These are phyloP conservation scores for Tylopilus intermedius DNA, from an alignment of 768 basidiomycete species.

Conservation along the genomic window DNA sequence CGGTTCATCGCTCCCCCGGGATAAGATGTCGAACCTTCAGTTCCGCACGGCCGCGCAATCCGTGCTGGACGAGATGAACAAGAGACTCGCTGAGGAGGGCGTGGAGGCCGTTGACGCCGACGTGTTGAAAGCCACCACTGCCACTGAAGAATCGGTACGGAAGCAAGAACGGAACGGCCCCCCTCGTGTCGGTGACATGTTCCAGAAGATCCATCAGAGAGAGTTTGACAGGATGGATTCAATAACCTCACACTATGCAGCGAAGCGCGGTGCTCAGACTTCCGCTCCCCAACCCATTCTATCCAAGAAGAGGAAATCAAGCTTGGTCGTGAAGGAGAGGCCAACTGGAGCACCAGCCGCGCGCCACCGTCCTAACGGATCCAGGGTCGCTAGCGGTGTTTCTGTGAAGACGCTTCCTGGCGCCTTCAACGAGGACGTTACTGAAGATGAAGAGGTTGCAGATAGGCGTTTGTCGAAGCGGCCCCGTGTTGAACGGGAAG, in stretches of 20 bases:
- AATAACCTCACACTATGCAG: conserved; percentile 53
- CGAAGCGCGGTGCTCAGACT: conserved; percentile 31
- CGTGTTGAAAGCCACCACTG: conserved; percentile 34
- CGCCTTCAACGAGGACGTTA: conserved; percentile 51
- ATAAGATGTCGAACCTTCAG: conserved; percentile 57
- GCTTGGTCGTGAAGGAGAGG: conserved; percentile 38
- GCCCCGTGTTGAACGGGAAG: conserved; percentile 34
- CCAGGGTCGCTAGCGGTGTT: conserved; percentile 23
- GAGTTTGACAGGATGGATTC: conserved; percentile 77
- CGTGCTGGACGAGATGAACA: conserved; percentile 81
- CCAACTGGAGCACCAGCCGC: conserved; percentile 4
- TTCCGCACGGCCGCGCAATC: conserved; percentile 64
- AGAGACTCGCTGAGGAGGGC: conserved; percentile 55
- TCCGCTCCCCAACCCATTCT: conserved; percentile 18
- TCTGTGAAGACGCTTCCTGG: conserved; percentile 44
- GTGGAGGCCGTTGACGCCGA: conserved; percentile 44
- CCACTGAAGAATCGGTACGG: conserved; percentile 1
- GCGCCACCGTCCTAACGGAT: conserved; percentile 22
- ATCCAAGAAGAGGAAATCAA: conserved; percentile 47
- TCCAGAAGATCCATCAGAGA: conserved; percentile 59
- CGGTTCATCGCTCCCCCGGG: conserved; percentile 66
- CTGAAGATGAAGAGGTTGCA: conserved; percentile 37
- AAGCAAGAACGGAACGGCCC: conserved; percentile 22
- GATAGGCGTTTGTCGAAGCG: conserved; percentile 44
- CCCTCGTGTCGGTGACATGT: conserved; percentile 30